Base-by-base conservation (phyloP, 2,329 filamentous ascomycete genomes). In the Metarhizium robertsii region DNA sequence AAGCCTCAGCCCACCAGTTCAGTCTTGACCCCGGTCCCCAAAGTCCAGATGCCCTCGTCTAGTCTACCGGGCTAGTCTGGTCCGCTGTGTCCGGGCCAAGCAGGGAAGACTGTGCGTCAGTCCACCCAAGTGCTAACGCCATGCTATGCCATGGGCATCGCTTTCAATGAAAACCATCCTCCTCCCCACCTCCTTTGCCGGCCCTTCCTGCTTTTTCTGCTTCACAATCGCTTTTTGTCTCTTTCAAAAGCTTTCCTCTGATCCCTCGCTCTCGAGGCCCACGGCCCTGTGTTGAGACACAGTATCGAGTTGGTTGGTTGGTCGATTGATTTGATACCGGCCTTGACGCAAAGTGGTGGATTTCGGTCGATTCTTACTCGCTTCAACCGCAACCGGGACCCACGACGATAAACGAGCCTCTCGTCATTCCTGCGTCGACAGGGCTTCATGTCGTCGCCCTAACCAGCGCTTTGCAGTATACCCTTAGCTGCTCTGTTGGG, bases 121-220 rank as follows among this genome's bases (percentile, higher is more conserved):
- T 30, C 45, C 25, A 13, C n/a, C 16, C 42, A 45, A 20, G 42
- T 25, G 32, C 7, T 16, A 5, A 16, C 25, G 38, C 38, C 38
- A 40, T 40, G 38, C 42, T 16, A 48, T 18, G 20, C 45, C 29
- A 45, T 45, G 42, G 25, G 43, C 36, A 11, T 6, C 16, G 36
- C 47, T 55, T 47, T 10, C 18, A 30, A 52, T 54, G 48, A 58
- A 58, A 58, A 58, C 56, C 48, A 54, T 43, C 53, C 52, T 14
- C 51, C 53, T 58, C 52, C 56, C 53, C 56, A 52, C 48, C 48
- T 43, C 56, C 52, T 55, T 34, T 18, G 11, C 13, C 43, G 25
- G 32, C 6, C 36, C 14, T 30, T 42, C 25, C 25, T 34, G 52
- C 7, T 7, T 40, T 6, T 32, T 25, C 43, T 46, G 47, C 53